Conservation (phyloP, 2,329 filamentous ascomycete species). For the Phyllosticta capitalensis region DNA sequence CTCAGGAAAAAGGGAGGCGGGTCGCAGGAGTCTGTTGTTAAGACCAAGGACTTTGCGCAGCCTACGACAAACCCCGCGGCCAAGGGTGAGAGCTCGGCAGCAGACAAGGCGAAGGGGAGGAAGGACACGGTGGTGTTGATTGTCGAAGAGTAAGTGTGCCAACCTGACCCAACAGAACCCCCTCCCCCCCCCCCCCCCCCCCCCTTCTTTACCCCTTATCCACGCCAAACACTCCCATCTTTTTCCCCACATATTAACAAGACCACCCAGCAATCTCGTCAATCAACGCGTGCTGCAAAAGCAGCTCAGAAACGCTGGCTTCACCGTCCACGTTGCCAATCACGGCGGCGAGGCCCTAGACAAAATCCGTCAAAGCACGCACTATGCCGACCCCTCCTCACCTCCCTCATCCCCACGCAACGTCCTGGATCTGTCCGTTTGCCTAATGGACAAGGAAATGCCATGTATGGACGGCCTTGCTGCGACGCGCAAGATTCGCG, state of each 20-base stretch:
- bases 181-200: no score
- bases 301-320: constrained; percentile 40
- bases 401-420: not conserved
- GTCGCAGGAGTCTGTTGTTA: constrained; percentile 16
- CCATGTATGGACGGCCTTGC: constrained; percentile 32
- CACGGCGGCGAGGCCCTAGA: constrained; percentile 42
- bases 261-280: constrained; percentile 15
- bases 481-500: constrained; percentile 28
- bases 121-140: constrained; percentile 29
- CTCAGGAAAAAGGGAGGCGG: constrained; percentile 18
- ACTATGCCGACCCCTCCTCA: constrained; percentile 24
- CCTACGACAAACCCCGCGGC: not conserved
- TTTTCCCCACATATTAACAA: not conserved
- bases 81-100: not conserved
- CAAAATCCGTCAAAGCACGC: constrained; percentile 29
- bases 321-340: constrained; percentile 38
- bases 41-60: constrained; percentile 27
- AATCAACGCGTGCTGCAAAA: constrained; percentile 42
- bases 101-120: constrained; percentile 12
- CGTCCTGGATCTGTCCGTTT: constrained; percentile 1
- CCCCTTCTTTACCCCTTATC: not conserved
- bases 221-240: not conserved
- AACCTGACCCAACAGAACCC: no score
- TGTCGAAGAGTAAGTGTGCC: constrained; percentile 28
- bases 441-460: constrained; percentile 29